Base-by-base conservation (phyloP, 352 stramenopile genomes). In the Phytophthora crassamura region DNA sequence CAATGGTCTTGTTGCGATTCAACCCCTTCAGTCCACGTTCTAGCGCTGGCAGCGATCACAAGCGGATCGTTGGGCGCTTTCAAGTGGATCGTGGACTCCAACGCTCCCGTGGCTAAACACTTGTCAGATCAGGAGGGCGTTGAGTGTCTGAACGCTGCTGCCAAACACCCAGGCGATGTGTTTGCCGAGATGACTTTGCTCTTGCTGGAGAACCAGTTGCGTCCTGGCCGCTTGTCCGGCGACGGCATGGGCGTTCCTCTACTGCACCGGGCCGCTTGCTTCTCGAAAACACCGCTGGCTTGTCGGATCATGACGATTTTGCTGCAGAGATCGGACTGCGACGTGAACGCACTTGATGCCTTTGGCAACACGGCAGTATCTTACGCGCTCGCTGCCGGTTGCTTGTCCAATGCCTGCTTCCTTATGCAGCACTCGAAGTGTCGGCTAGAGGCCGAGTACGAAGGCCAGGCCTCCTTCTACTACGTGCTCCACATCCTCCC, bases 391-490 rank as follows among this genome's bases (percentile, higher is more conserved):
- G 72, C 63, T 3, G 36, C 41, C 0, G 77, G 78, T 0, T 54
- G 63, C 6, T 47, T 89, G 6, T 30, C 63, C 25, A 87, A 72
- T 5, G 75, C 61, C 1, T 84, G 69, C 9, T 82, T 77, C 20
- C 69, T 93, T 15, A 59, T 88, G 3, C 14, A 59, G 14, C 56
- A 51, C n/a, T 22, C 32, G 8, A 48, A 38, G 8, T 59, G 56
- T 50, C 69, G 80, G 47, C 35, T 88, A 2, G 74, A 90, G 54
- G 69, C 74, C 9, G 77, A 88, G 50, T 93, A 80, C 46, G 84
- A 93, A 75, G 84, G 84, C 4, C 84, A 91, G 34, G 61, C 68
- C 0, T 56, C 61, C 10, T 86, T 89, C 30, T 91, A 91, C 72
- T 90, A 90, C 46, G 41, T 61, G 7, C 71, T 88, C 36, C 71